Evolutionary conservation across 805 yeast species (phyloP).

Genomic region (Candida sanyiensis): DNA sequence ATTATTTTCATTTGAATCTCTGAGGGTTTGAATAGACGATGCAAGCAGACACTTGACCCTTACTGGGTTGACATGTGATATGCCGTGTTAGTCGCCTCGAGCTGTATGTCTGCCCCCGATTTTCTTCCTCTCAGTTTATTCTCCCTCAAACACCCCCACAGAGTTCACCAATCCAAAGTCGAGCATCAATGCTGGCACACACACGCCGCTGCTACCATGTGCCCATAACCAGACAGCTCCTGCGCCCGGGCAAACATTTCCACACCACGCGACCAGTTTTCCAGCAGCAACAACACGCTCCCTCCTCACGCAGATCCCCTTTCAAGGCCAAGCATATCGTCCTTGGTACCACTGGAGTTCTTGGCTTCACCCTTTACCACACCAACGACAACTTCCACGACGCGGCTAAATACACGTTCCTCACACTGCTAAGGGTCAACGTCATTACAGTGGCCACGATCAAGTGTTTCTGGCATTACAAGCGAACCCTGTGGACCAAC

Average conservation of each 20-base stretch:
- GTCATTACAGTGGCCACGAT: constrained; percentile 65
- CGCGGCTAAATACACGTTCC: constrained; percentile 63
- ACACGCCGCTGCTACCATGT: too few species aligned
- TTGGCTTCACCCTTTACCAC: constrained; percentile 3
- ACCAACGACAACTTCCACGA: constrained; percentile 15
- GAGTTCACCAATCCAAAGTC: too few species aligned
- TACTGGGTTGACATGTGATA: too few species aligned
- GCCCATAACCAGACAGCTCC: neutral
- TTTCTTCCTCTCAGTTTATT: too few species aligned
- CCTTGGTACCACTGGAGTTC: neutral
- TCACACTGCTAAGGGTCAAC: constrained; percentile 46
- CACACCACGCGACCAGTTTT: neutral
- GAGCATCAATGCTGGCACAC: too few species aligned
- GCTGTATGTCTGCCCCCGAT: too few species aligned
- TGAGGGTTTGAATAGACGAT: too few species aligned
- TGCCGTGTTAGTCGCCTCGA: too few species aligned
- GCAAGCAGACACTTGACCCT: too few species aligned
- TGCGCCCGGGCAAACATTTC: neutral
- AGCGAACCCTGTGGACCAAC: constrained; percentile 42
- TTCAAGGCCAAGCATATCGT: constrained; percentile 1
- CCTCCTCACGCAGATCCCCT: neutral
- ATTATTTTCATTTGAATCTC: too few species aligned
- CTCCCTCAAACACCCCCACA: too few species aligned
- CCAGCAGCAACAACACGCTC: neutral
- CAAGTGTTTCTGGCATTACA: constrained; percentile 68